These are phyloP conservation scores for Colletotrichum destructivum DNA, from an alignment of 2,329 filamentous ascomycete genomes.

Conservation along the genomic window DNA sequence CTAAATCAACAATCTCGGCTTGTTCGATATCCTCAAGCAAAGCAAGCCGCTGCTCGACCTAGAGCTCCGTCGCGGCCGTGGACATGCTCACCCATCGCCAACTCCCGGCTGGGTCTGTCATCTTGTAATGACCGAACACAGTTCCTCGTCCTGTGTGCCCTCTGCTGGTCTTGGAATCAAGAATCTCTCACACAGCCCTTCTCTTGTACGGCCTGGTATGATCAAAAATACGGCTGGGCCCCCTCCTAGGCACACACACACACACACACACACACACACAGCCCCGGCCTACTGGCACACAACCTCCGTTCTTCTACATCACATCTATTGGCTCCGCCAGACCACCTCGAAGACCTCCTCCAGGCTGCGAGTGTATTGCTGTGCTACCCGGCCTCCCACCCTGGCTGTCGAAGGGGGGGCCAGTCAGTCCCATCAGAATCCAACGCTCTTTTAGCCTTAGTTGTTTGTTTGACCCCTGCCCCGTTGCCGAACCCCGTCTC, in stretches of 20 bases:
- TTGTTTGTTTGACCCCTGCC: slow-evolving; percentile 24
- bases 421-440: slow-evolving; percentile 14
- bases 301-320: slow-evolving; percentile 24
- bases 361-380: slow-evolving; percentile 30
- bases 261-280: no score
- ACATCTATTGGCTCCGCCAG: slow-evolving; percentile 30
- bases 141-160: background rate
- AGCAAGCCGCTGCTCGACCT: background rate
- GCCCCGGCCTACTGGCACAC: slow-evolving; percentile 31
- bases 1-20: background rate
- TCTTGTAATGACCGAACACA: background rate
- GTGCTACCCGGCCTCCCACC: slow-evolving; percentile 12
- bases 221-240: slow-evolving; percentile 11
- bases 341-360: slow-evolving; percentile 31
- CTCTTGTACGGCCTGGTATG: background rate
- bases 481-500: slow-evolving; percentile 29
- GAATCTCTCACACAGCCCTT: background rate
- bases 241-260: slow-evolving; percentile 19
- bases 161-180: background rate
- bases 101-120: background rate
- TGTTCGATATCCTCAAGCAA: background rate
- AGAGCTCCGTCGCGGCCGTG: background rate
- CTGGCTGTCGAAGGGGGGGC: background rate
- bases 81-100: slow-evolving; percentile 12
- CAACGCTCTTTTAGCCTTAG: slow-evolving; percentile 14